Conservation (phyloP, 129 eudicot species). For the Chrysanthemum seticuspe region DNA sequence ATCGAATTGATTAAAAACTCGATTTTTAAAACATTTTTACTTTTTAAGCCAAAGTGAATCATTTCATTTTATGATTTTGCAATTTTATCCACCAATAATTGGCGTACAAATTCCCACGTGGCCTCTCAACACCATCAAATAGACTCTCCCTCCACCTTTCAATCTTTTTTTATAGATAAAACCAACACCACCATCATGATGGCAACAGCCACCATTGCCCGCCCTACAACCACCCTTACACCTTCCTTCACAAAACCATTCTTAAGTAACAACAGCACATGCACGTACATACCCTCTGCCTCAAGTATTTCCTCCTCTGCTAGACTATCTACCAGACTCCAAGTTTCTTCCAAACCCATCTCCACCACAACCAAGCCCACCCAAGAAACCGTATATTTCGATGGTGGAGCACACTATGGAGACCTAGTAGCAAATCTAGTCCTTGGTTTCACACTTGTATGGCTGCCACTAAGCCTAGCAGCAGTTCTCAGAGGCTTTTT, state of each 20-base stretch:
- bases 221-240: slow-evolving; percentile 20
- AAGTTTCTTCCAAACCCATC: slow-evolving; percentile 63
- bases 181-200: slow-evolving; percentile 38
- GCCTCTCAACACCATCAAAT: slow-evolving; percentile 3
- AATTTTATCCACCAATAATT: neutral
- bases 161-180: slow-evolving; percentile 26
- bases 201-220: slow-evolving; percentile 40
- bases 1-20: no score
- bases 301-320: no score
- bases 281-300: neutral
- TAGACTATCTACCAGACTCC: slow-evolving; percentile 50
- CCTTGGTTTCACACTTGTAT: slow-evolving; percentile 87
- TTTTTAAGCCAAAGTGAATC: no score
- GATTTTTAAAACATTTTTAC: no score
- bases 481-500: slow-evolving; percentile 87
- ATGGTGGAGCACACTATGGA: slow-evolving; percentile 97
- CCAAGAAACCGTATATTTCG: slow-evolving; percentile 80
- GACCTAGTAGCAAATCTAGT: slow-evolving; percentile 83
- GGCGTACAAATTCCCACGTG: slow-evolving; percentile 33
- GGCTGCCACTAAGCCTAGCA: slow-evolving; percentile 93
- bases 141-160: slow-evolving; percentile 19
- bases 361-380: slow-evolving; percentile 47
- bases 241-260: slow-evolving; percentile 34
- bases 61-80: no score
- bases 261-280: neutral